A percentile compares a stretch with the other conserved stretches of the same genome.
Conservation (phyloP, 2,329 filamentous ascomycete species). For the Hypomyces rosellus region DNA sequence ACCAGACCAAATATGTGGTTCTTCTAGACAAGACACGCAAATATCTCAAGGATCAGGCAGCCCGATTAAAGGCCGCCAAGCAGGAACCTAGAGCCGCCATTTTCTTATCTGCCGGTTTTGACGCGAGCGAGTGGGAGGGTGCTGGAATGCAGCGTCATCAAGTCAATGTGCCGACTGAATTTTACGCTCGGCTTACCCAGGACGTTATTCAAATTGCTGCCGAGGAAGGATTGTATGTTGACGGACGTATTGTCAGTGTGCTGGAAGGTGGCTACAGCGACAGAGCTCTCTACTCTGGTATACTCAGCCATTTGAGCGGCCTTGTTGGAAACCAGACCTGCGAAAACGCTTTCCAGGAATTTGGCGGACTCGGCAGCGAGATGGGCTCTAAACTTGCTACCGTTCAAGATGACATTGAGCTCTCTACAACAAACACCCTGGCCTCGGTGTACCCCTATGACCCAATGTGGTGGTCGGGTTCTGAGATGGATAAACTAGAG, state of each 20-base stretch:
- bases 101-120: slow-evolving; percentile 93
- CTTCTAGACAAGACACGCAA: slow-evolving; percentile 74
- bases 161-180: slow-evolving; percentile 93
- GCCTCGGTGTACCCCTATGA: slow-evolving; percentile 48
- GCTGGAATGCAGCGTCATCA: slow-evolving; percentile 91
- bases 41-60: slow-evolving; percentile 69
- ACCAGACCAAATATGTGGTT: slow-evolving; percentile 69
- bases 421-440: slow-evolving; percentile 9
- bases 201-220: slow-evolving; percentile 78
- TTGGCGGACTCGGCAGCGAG: slow-evolving; percentile 48
- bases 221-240: slow-evolving; percentile 69
- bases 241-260: slow-evolving; percentile 85
- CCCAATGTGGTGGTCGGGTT: slow-evolving; percentile 62
- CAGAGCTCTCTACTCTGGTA: slow-evolving; percentile 78
- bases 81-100: slow-evolving; percentile 74
- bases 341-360: slow-evolving; percentile 26
- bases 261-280: slow-evolving; percentile 96
- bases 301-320: slow-evolving; percentile 84
- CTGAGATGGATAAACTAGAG: slow-evolving; percentile 65
- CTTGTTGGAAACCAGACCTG: slow-evolving; percentile 54
- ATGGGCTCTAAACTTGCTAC: slow-evolving; percentile 49
- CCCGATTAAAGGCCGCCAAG: slow-evolving; percentile 52
- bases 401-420: slow-evolving; percentile 26
- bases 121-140: slow-evolving; percentile 92
- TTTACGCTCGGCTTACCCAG: slow-evolving; percentile 84